Base-by-base conservation (phyloP, 1,284 basidiomycete genomes). In the Rhizoctonia solani region DNA sequence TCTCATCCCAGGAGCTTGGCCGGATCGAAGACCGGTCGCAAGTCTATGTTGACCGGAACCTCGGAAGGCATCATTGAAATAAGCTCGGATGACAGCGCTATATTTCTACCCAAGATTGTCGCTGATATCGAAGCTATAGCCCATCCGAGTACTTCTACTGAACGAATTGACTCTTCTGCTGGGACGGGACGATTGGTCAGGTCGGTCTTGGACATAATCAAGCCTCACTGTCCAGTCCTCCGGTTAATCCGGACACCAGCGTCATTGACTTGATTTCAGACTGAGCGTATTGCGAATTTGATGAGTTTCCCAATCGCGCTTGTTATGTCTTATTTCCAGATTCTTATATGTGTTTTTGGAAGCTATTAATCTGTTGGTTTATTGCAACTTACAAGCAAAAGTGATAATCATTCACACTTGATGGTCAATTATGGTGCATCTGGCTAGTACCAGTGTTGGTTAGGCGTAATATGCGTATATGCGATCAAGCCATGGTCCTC, bases 261-360 rank as follows among this genome's bases (percentile, higher is more conserved):
- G 27, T 65, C 34, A 52, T 65, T 44, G 59, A 65, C 42, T 30
- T 65, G 50, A 39, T 65, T 52, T 65, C 59, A 25, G 59, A 65
- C 25, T 65, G 41, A 65, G 27, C 13, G 2, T 29, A 37, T 41
- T 37, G 27, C 41, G 32, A 34, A 34, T 11, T 4, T 34, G 4
- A 34, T 34, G 4, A 11, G 4, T 34, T 34, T 34, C 11, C 32
- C 11, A 11, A 11, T 11, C 11, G 11, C 11, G 32, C 4, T 11
- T 34, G 11, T 4, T 34, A 11, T 34, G 11, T 34, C 32, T 34
- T 44, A 44, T 44, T 44, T 16, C n/a, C 14, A 44, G 41, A 44
- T 4, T 16, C n/a, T 44, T 11, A 34, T 11, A 11, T n/a, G 32
- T 4, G 32, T 11, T 4, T 34, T 11, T 34, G 32, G 32, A 11